Evolutionary conservation across 2,329 filamentous ascomycete genomes (phyloP).

Genomic region (Triangularia setosa): DNA sequence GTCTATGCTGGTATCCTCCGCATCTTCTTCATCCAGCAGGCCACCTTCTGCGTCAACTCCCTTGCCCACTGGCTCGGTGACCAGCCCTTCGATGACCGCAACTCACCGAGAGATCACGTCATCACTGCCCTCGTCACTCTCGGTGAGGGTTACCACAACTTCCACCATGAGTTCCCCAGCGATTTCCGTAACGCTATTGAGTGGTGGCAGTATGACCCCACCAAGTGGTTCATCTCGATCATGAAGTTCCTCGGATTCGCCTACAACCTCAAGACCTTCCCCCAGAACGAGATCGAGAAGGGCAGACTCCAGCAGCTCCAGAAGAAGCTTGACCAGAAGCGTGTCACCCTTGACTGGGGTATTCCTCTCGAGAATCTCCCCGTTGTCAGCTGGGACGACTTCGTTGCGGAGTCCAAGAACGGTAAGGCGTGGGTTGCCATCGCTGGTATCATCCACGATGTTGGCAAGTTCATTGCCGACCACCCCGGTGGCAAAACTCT

Average conservation of each 20-base stretch:
- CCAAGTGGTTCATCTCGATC: constrained; percentile 82
- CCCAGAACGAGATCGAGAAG: constrained; percentile 88
- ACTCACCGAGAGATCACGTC: constrained; percentile 84
- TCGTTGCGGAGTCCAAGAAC: constrained; percentile 71
- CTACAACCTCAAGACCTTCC: constrained; percentile 87
- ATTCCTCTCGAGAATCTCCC: constrained; percentile 80
- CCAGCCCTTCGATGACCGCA: constrained; percentile 88
- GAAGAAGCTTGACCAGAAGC: constrained; percentile 91
- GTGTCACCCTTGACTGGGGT: constrained; percentile 78
- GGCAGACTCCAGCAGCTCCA: constrained; percentile 82
- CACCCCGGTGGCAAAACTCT: constrained; percentile 88
- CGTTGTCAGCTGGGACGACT: constrained; percentile 83
- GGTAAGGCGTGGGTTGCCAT: constrained; percentile 74
- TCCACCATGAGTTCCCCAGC: constrained; percentile 91
- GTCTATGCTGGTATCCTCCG: constrained; percentile 82
- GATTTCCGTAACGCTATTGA: constrained; percentile 90
- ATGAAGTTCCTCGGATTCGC: constrained; percentile 84
- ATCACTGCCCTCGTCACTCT: constrained; percentile 82
- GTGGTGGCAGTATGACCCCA: constrained; percentile 90
- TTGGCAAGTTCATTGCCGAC: constrained; percentile 79
- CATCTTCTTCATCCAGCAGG: constrained; percentile 87
- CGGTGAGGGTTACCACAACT: constrained; percentile 87
- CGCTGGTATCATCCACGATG: constrained; percentile 82
- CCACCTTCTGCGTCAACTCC: constrained; percentile 90
- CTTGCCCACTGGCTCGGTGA: constrained; percentile 88